Percentiles rank a stretch among this genome's conserved stretches.
Evolutionary conservation across 768 basidiomycete genomes (phyloP).

Genomic region (Amanita muscaria): DNA sequence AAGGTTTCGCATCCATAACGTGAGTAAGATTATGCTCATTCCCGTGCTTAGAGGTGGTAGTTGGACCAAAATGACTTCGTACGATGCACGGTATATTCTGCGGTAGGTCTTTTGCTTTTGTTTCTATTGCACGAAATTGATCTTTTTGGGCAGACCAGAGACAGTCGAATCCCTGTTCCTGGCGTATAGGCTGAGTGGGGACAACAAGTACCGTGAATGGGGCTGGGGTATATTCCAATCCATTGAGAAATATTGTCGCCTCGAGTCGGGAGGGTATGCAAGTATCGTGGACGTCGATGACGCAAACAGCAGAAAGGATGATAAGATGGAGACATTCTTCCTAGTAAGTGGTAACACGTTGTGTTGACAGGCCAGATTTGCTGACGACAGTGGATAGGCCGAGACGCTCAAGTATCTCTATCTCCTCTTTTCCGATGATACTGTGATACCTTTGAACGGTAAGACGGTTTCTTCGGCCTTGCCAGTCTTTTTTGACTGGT

Average conservation of each 20-base stretch:
- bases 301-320: constrained; percentile 55
- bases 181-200: constrained; percentile 82
- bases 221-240: constrained; percentile 91
- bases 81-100: constrained; percentile 91
- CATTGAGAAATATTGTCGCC: constrained; percentile 75
- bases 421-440: constrained; percentile 75
- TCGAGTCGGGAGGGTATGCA: constrained; percentile 79
- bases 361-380: not conserved
- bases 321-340: constrained; percentile 97
- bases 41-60: not conserved
- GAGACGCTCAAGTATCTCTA: constrained; percentile 92
- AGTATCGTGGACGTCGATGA: constrained; percentile 80
- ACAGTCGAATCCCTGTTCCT: constrained; percentile 91
- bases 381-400: constrained; percentile 38
- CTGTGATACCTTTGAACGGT: constrained; percentile 68
- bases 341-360: constrained; percentile 42
- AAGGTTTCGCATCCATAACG: not conserved
- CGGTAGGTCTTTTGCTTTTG: constrained; percentile 33
- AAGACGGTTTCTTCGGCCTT: constrained; percentile 21
- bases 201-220: constrained; percentile 67
- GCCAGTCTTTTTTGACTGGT: not conserved
- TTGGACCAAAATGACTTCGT: constrained; percentile 28
- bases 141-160: constrained; percentile 53
- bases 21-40: constrained; percentile 27
- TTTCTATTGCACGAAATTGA: not conserved